A percentile compares a stretch with the other conserved stretches of the same genome.
Conservation (phyloP, 2,329 filamentous ascomycete genomes). For the Aplosporella prunicola region DNA sequence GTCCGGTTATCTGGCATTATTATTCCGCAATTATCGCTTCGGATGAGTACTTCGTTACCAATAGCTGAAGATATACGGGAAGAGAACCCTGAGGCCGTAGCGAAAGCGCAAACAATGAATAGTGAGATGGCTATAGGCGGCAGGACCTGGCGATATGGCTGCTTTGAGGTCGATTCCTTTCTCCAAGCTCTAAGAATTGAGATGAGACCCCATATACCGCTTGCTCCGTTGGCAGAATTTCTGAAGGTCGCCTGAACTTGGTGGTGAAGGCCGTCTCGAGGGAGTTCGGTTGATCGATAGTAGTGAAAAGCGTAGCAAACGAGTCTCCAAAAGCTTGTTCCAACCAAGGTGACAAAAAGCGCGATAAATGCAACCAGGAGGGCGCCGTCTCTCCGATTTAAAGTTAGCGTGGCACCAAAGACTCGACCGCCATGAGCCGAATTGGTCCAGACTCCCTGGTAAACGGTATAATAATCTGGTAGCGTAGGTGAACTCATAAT, state of each 20-base stretch:
- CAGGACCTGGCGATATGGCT: neutral
- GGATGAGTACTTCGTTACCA: constrained; percentile 7
- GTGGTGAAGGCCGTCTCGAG: constrained; percentile 19
- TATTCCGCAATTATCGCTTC: neutral
- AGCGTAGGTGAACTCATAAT: too few relatives aligned
- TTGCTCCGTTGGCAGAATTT: constrained; percentile 2
- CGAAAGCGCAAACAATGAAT: constrained; percentile 1
- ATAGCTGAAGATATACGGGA: constrained; percentile 6
- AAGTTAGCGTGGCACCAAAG: constrained; percentile 24
- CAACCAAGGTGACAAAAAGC: constrained; percentile 21
- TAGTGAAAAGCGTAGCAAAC: constrained; percentile 16
- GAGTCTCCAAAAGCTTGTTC: constrained; percentile 16
- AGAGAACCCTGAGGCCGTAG: constrained; percentile 9
- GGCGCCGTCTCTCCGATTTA: constrained; percentile 19
- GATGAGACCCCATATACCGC: neutral
- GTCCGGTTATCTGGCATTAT: neutral
- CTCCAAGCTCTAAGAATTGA: neutral
- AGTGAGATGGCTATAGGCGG: neutral
- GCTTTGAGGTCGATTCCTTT: neutral
- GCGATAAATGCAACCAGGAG: constrained; percentile 28
- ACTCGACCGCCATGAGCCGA: constrained; percentile 24
- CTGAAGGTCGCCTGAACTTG: constrained; percentile 11
- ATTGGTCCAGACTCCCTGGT: constrained; percentile 26
- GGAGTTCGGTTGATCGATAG: constrained; percentile 11
- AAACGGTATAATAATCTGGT: constrained; percentile 12